Evolutionary conservation across 495 filamentous ascomycete species (phyloP).

Genomic region (Hyaloscypha hepaticicola): DNA sequence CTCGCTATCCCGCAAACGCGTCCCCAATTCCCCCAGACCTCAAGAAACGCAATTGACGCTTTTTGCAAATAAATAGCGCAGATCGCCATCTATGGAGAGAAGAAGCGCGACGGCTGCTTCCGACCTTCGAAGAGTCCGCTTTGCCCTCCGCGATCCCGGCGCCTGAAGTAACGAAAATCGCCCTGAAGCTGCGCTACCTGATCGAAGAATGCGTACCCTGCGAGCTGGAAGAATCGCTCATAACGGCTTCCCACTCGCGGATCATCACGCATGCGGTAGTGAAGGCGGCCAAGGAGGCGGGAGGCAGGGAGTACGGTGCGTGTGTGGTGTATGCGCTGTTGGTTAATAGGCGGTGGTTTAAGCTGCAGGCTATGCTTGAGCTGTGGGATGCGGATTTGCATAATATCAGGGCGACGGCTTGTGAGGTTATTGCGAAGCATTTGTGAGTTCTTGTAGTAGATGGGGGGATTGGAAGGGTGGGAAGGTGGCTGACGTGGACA

Average conservation of each 20-base stretch:
- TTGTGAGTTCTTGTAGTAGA: constrained; percentile 49
- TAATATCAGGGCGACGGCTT: constrained; percentile 73
- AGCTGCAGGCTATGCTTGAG: constrained; percentile 73
- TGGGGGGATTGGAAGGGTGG: not conserved
- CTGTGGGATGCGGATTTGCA: constrained; percentile 91
- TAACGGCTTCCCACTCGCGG: constrained; percentile 77
- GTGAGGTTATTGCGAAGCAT: constrained; percentile 91
- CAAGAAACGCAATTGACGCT: not conserved
- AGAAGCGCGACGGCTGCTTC: constrained; percentile 49
- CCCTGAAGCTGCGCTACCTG: constrained; percentile 85
- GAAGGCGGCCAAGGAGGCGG: constrained; percentile 74
- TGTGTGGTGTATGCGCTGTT: constrained; percentile 80
- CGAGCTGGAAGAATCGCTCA: constrained; percentile 69
- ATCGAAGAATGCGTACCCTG: constrained; percentile 86
- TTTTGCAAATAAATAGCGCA: constrained; percentile 2
- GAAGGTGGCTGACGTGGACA: constrained; percentile 30
- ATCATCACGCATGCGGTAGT: constrained; percentile 81
- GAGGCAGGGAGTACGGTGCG: constrained; percentile 67
- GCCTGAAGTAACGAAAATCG: constrained; percentile 78
- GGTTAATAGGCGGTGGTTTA: constrained; percentile 90
- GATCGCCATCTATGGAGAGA: constrained; percentile 24
- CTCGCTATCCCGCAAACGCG: not conserved
- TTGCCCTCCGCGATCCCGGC: constrained; percentile 63
- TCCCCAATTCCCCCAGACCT: not conserved
- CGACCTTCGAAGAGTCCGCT: constrained; percentile 51